Base-by-base conservation (phyloP, 495 filamentous ascomycete species). In the Penicillium steckii region DNA sequence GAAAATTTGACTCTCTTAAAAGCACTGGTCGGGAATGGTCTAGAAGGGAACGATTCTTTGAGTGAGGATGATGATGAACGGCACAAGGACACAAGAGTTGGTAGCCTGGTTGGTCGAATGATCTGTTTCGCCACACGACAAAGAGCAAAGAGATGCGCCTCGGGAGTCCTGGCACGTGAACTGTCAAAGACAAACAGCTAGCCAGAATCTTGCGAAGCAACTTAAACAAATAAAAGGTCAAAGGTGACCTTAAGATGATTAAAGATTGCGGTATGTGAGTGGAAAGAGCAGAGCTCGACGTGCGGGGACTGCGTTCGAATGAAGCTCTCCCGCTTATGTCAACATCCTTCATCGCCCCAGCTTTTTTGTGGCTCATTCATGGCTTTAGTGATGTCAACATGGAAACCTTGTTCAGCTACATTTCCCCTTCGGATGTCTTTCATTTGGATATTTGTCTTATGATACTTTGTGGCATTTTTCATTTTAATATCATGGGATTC, bases 301-400 rank as follows among this genome's bases (percentile, higher is more conserved):
- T 59, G 56, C 56, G 56, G 56, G 56, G 56, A 54, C 49, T 48
- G 48, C 26, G 24, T 8, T 17, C 41, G 13, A 17, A 38, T 15
- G 18, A 27, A 50, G 56, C 56, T 59, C 56, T 59, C 52, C 52
- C 33, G 56, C 56, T 59, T 55, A 59, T 41, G 38, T 41, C 38
- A 41, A 41, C 38, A 41, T 23, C 38, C 38, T n/a, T n/a, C n/a
- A n/a, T n/a, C n/a, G n/a, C n/a, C n/a, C n/a, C n/a, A n/a, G n/a
- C n/a, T n/a, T n/a, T n/a, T n/a, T n/a, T n/a, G n/a, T n/a, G n/a
- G n/a, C n/a, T n/a, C n/a, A n/a, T n/a, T n/a, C n/a, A n/a, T n/a
- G n/a, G n/a, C n/a, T n/a, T n/a, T n/a, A n/a, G n/a, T n/a, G n/a
- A 29, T 29, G 5, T 29, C 27, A 29, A 12, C 27, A 29, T 5